phyloP scores from a whole-genome alignment of 768 basidiomycete species.

The Auricularia sp. region DNA sequence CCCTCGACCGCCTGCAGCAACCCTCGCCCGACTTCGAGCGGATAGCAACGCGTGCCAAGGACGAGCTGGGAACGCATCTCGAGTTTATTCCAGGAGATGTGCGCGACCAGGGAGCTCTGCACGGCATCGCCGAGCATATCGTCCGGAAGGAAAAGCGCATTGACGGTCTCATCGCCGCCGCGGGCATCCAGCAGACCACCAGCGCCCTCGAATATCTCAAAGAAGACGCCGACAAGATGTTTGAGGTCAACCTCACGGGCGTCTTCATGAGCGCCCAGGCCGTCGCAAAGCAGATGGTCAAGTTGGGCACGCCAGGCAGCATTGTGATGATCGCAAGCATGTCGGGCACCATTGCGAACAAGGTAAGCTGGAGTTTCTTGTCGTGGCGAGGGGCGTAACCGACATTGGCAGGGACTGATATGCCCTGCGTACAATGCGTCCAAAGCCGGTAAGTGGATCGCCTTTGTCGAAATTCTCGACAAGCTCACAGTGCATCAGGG shows the following conservation, averaged over 20 bases:
- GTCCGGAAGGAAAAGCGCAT: constrained; percentile 59
- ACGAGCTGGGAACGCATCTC: constrained; percentile 21
- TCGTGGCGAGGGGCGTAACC: neutral
- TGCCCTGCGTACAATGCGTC: neutral
- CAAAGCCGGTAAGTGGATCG: neutral
- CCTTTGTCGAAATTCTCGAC: neutral
- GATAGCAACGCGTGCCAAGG: neutral
- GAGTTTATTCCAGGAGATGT: constrained; percentile 63
- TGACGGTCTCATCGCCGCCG: constrained; percentile 71
- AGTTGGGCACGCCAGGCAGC: constrained; percentile 37
- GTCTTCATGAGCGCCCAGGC: constrained; percentile 55
- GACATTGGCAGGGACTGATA: neutral
- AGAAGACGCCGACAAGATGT: constrained; percentile 53
- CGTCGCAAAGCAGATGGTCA: constrained; percentile 47
- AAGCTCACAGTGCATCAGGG: neutral
- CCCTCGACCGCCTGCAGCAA: constrained; percentile 12
- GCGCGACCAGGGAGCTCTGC: constrained; percentile 48
- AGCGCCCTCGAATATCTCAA: constrained; percentile 46
- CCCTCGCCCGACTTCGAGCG: constrained; percentile 12
- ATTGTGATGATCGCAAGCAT: constrained; percentile 54
- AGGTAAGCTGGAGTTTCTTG: constrained; percentile 27
- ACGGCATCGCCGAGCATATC: constrained; percentile 47
- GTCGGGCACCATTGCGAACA: constrained; percentile 62
- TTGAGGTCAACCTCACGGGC: constrained; percentile 56
- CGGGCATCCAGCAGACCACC: constrained; percentile 51